Base-by-base conservation (phyloP, 2,329 filamentous ascomycete genomes). In the Delphinella strobiligena region DNA sequence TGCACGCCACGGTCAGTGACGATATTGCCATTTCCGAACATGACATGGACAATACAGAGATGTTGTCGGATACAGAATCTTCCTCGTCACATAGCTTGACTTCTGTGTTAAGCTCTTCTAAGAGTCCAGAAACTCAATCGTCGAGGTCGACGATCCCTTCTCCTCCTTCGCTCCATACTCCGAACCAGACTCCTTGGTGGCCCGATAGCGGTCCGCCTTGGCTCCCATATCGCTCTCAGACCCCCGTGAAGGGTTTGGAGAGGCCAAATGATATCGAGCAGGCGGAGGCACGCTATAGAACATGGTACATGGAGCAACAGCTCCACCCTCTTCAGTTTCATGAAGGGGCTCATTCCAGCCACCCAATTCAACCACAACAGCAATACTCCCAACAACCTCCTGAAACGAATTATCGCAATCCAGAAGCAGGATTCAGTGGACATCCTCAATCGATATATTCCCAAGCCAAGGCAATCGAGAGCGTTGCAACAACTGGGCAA, bases 101-200 rank as follows among this genome's bases (percentile, higher is more conserved):
- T 47, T 57, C 55, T 3, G 49, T 52, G 33, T 51, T 49, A 34
- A 53, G 48, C 17, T 58, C 53, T 17, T 54, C 54, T 33, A 51
- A 56, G 12, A 43, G 42, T 14, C 49, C 54, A 7, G 49, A 47
- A 17, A 54, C 55, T 7, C 54, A 55, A 14, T 57, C 52, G 2
- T 54, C 53, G 9, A 44, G 45, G 16, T 58, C 55, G 5, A 53
- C 49, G 7, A 47, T 53, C 19, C 50, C 54, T 7, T 55, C 56
- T 18, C 54, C 53, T 8, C 50, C 48, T 7, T 43, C 41, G 2
- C 53, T 48, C 8, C 42, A 53, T 12, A 51, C 41, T 18, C 44
- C 47, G 5, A 56, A 51, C 45, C 51, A 55, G 3, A 46, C 48
- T 15, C 43, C 47, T 16, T 51, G 50, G 32, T 55, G 24, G 8